phyloP scores from a whole-genome alignment of 2,329 filamentous ascomycete species.

The Lecanicillium sp. region DNA sequence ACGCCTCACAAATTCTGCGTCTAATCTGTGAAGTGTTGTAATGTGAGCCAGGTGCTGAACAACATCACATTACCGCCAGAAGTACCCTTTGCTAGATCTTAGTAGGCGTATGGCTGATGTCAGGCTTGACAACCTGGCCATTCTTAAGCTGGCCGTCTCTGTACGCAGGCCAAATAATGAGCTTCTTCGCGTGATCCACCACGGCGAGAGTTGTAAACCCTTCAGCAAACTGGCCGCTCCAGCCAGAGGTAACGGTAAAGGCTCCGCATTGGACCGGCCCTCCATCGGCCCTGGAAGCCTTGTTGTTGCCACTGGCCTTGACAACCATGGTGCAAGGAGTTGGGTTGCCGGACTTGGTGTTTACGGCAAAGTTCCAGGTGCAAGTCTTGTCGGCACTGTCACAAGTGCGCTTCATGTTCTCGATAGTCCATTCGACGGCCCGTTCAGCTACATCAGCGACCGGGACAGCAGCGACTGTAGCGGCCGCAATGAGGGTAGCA shows the following conservation, averaged over 20 bases:
- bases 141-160: slow-evolving; percentile 39
- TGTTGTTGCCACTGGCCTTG: slow-evolving; percentile 25
- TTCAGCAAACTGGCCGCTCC: slow-evolving; percentile 46
- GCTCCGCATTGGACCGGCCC: slow-evolving; percentile 35
- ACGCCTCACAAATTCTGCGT: too few species aligned
- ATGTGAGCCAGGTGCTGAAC: too few species aligned
- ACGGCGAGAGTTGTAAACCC: slow-evolving; percentile 49
- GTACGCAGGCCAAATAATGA: slow-evolving; percentile 46
- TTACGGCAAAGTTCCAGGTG: slow-evolving; percentile 35
- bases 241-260: slow-evolving; percentile 45
- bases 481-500: slow-evolving; percentile 24
- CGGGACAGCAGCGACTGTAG: slow-evolving; percentile 28
- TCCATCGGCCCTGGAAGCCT: slow-evolving; percentile 27
- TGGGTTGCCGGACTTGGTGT: slow-evolving; percentile 22
- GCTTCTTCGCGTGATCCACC: slow-evolving; percentile 31
- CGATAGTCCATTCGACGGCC: slow-evolving; percentile 33
- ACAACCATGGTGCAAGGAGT: slow-evolving; percentile 31
- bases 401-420: slow-evolving; percentile 31
- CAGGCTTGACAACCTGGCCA: slow-evolving; percentile 22
- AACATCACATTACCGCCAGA: too few species aligned
- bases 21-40: too few species aligned
- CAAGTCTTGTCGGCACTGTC: slow-evolving; percentile 28
- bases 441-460: slow-evolving; percentile 23
- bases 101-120: too few species aligned
- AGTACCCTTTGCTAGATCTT: too few species aligned